Percentiles rank a stretch among this genome's conserved stretches.
These are phyloP conservation scores for Aspergillus awamori DNA, from an alignment of 2,329 filamentous ascomycete genomes.

Conservation along the genomic window DNA sequence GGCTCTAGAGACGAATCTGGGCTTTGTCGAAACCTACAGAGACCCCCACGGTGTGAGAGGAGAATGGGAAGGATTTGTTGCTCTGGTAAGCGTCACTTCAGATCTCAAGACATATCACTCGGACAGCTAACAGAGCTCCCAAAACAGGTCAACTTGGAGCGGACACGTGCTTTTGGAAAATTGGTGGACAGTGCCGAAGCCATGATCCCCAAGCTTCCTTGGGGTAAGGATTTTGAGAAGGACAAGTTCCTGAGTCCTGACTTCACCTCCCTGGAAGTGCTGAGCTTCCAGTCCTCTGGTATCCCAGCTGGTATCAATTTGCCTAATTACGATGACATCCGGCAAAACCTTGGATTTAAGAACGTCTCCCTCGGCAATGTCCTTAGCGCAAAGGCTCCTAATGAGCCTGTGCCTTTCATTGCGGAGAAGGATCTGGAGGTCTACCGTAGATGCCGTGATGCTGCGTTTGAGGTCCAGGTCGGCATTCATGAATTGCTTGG, in stretches of 20 bases:
- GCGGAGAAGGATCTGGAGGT: conserved; percentile 73
- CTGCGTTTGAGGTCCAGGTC: conserved; percentile 92
- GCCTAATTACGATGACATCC: conserved; percentile 62
- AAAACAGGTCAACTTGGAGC: conserved; percentile 73
- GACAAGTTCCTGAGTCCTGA: conserved; percentile 94
- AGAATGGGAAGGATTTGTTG: conserved; percentile 85
- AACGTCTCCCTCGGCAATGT: conserved; percentile 88
- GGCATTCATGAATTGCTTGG: conserved; percentile 88
- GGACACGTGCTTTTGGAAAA: conserved; percentile 82
- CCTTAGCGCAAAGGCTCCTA: conserved; percentile 83
- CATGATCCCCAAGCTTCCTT: conserved; percentile 88
- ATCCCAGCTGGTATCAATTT: conserved; percentile 64
- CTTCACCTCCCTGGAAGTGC: conserved; percentile 90
- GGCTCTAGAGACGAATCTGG: conserved; percentile 77
- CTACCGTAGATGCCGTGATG: conserved; percentile 81
- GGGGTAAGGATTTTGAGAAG: conserved; percentile 88
- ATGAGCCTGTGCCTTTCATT: conserved; percentile 92
- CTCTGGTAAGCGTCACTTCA: conserved; percentile 49
- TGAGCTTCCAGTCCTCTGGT: conserved; percentile 72
- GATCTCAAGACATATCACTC: not conserved
- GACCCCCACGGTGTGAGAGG: conserved; percentile 79
- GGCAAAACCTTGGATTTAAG: conserved; percentile 67
- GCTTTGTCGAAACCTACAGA: conserved; percentile 83
- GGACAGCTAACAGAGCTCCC: not conserved
- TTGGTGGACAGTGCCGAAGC: conserved; percentile 78